Conservation (phyloP, 139 green algal species). For the Nannochloris sp. region DNA sequence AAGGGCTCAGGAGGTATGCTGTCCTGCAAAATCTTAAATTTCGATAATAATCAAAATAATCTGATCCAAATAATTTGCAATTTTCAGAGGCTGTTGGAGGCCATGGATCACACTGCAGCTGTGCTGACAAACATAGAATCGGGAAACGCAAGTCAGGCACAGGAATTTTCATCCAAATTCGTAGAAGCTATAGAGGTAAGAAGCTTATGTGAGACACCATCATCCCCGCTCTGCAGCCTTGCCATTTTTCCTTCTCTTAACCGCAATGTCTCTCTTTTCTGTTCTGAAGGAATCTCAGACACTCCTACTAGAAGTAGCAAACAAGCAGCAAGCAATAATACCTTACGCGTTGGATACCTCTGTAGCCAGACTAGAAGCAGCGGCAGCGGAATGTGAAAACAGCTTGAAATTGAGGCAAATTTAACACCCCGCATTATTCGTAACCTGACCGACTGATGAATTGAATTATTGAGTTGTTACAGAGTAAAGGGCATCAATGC, state of each 20-base stretch:
- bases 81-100: background rate
- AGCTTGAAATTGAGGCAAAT: no score
- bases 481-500: no score
- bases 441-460: no score
- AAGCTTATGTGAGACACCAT: no score
- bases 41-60: background rate
- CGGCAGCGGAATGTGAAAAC: background rate
- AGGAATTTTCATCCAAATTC: background rate
- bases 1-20: background rate
- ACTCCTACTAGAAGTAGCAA: background rate
- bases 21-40: background rate
- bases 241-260: no score
- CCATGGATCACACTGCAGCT: background rate
- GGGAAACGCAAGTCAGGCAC: background rate
- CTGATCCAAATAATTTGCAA: background rate
- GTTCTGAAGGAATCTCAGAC: constrained; percentile 3
- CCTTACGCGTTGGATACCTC: background rate
- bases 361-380: background rate
- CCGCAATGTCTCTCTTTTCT: no score
- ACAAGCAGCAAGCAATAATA: background rate
- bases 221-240: no score
- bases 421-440: no score
- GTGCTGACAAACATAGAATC: background rate
- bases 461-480: no score
- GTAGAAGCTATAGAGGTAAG: background rate